These are phyloP conservation scores for Xylaria flabelliformis DNA, from an alignment of 495 filamentous ascomycete species.

Conservation along the genomic window DNA sequence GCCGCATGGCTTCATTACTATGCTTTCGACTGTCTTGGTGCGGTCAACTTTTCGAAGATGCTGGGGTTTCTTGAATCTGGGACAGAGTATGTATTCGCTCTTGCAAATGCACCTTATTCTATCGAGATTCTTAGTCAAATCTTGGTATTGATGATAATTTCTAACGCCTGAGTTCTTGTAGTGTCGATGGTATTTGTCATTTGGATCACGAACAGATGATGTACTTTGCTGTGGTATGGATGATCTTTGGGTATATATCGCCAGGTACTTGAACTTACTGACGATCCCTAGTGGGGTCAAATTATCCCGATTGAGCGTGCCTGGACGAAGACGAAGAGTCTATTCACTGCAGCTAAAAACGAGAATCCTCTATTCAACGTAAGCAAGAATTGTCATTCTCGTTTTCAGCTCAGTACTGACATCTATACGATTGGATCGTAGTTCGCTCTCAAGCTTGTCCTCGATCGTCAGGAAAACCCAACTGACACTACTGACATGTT, in stretches of 20 bases:
- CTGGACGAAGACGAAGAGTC: constrained; percentile 8
- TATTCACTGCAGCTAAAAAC: neutral
- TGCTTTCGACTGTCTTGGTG: constrained; percentile 64
- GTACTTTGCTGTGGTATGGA: constrained; percentile 22
- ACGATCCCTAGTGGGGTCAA: constrained; percentile 14
- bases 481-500: constrained; percentile 5
- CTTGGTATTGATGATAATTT: neutral
- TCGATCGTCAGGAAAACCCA: neutral
- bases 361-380: constrained; percentile 12
- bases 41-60: constrained; percentile 60
- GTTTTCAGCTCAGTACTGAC: constrained; percentile 48
- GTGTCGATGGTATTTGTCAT: constrained; percentile 43
- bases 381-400: neutral
- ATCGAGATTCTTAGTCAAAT: neutral
- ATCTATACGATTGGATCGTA: constrained; percentile 44
- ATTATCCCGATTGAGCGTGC: constrained; percentile 15
- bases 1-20: constrained; percentile 63
- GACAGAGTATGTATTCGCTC: constrained; percentile 40
- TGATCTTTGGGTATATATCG: neutral
- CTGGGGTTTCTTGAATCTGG: constrained; percentile 61
- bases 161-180: neutral
- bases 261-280: neutral
- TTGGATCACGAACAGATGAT: constrained; percentile 25
- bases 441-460: neutral
- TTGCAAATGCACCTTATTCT: neutral